phyloP scores from a whole-genome alignment of 805 yeast genomes.

The Cyberlindnera nakhonratchasimensis region DNA sequence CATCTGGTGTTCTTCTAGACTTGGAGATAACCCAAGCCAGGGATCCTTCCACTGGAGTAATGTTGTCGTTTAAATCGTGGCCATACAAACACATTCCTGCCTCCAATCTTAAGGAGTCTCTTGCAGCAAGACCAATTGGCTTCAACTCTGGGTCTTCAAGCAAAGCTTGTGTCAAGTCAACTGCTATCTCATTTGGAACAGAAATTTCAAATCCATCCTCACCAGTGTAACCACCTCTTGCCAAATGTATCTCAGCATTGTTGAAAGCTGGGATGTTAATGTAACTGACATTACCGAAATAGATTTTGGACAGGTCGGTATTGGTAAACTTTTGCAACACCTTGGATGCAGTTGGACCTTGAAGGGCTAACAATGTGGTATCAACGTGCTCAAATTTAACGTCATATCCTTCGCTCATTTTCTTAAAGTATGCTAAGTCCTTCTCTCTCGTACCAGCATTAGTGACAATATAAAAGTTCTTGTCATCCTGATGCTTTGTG shows the following conservation, averaged over 20 bases:
- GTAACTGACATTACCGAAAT: slow-evolving; percentile 62
- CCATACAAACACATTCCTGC: slow-evolving; percentile 99
- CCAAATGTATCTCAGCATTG: slow-evolving; percentile 58
- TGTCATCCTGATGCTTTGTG: slow-evolving; percentile 67
- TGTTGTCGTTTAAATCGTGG: slow-evolving; percentile 74
- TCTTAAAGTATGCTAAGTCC: slow-evolving; percentile 62
- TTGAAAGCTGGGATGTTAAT: slow-evolving; percentile 31
- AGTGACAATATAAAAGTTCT: slow-evolving; percentile 78
- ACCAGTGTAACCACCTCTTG: slow-evolving; percentile 97
- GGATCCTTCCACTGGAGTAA: slow-evolving; percentile 86
- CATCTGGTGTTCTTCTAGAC: slow-evolving; percentile 51
- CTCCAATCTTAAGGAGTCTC: slow-evolving; percentile 91
- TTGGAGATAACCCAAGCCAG: slow-evolving; percentile 89
- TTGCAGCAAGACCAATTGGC: slow-evolving; percentile 96
- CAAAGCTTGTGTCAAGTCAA: slow-evolving; percentile 58
- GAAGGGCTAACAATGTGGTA: slow-evolving; percentile 82
- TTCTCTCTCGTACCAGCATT: slow-evolving; percentile 93
- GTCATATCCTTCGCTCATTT: slow-evolving; percentile 40
- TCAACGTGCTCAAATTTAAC: slow-evolving; percentile 48
- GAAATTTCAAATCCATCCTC: slow-evolving; percentile 97
- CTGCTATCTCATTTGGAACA: slow-evolving; percentile 57
- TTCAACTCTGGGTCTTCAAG: slow-evolving; percentile 53
- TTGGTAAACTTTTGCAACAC: slow-evolving; percentile 62
- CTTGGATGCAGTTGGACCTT: slow-evolving; percentile 83
- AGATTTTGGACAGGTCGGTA: slow-evolving; percentile 54